These are phyloP conservation scores for Diplocarpon rosae DNA, from an alignment of 2,329 filamentous ascomycete species.

Conservation along the genomic window DNA sequence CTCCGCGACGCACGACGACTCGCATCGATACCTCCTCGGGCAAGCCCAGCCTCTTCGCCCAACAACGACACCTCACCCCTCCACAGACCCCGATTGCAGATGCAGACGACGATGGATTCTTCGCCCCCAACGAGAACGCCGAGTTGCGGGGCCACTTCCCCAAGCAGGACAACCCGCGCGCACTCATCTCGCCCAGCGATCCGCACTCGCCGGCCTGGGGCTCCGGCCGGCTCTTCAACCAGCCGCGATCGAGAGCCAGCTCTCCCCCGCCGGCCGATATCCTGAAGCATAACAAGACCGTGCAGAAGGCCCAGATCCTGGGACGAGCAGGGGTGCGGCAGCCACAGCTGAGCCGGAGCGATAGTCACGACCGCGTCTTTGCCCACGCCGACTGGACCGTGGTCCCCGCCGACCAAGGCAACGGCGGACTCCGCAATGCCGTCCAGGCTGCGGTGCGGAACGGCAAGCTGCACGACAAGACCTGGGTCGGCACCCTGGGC, in stretches of 20 bases:
- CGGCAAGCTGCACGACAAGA: slow-evolving; percentile 60
- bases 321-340: slow-evolving; percentile 47
- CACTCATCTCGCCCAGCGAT: slow-evolving; percentile 57
- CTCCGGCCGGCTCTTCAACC: slow-evolving; percentile 30
- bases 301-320: slow-evolving; percentile 47
- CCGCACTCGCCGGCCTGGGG: slow-evolving; percentile 71
- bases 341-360: slow-evolving; percentile 42
- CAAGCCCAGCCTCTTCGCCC: slow-evolving; percentile 30
- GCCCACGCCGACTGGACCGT: slow-evolving; percentile 74
- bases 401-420: slow-evolving; percentile 78
- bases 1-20: slow-evolving; percentile 30
- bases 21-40: slow-evolving; percentile 47
- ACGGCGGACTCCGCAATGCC: slow-evolving; percentile 83
- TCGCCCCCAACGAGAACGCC: slow-evolving; percentile 44
- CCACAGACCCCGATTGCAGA: slow-evolving; percentile 28
- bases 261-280: slow-evolving; percentile 67
- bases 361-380: slow-evolving; percentile 59
- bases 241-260: slow-evolving; percentile 65
- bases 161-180: slow-evolving; percentile 35
- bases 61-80: slow-evolving; percentile 24
- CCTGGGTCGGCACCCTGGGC: slow-evolving; percentile 86
- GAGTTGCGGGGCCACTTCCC: slow-evolving; percentile 43
- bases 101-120: slow-evolving; percentile 35
- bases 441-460: slow-evolving; percentile 65
- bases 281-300: slow-evolving; percentile 51